A percentile compares a stretch with the other conserved stretches of the same genome.
phyloP scores from a whole-genome alignment of 1,284 basidiomycete genomes.

The Fistulinella cinereoalba region DNA sequence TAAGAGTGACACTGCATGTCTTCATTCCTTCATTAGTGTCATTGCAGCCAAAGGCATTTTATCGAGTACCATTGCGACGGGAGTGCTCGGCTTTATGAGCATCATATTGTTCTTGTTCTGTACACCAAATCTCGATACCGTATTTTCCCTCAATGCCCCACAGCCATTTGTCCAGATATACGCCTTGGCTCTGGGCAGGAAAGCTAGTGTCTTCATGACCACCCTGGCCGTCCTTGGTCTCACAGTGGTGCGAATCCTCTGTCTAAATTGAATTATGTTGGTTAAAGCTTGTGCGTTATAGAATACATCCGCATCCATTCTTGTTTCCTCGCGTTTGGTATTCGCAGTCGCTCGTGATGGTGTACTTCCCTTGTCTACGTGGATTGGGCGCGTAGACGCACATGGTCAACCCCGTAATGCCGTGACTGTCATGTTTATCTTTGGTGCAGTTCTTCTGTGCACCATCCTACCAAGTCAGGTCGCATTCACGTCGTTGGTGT shows the following conservation, averaged over 20 bases:
- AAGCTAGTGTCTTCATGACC: slow-evolving; percentile 80
- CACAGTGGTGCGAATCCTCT: slow-evolving; percentile 54
- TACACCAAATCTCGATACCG: slow-evolving; percentile 69
- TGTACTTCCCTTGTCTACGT: slow-evolving; percentile 74
- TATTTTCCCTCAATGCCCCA: slow-evolving; percentile 74
- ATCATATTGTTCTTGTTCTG: slow-evolving; percentile 84
- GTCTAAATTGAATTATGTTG: not conserved
- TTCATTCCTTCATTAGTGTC: slow-evolving; percentile 44
- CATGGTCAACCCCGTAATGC: slow-evolving; percentile 77
- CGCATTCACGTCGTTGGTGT: slow-evolving; percentile 82
- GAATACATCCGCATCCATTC: not conserved
- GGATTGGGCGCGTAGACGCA: slow-evolving; percentile 72
- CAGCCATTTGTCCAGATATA: slow-evolving; percentile 88
- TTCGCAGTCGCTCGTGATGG: slow-evolving; percentile 88
- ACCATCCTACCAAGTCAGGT: slow-evolving; percentile 83
- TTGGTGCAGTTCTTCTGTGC: slow-evolving; percentile 69
- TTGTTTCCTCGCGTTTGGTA: slow-evolving; percentile 62
- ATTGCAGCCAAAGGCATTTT: slow-evolving; percentile 79
- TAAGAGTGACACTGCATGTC: not conserved
- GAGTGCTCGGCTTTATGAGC: slow-evolving; percentile 69
- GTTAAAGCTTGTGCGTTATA: not conserved
- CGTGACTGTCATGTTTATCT: slow-evolving; percentile 77
- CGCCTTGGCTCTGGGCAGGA: slow-evolving; percentile 73
- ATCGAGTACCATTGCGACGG: slow-evolving; percentile 70
- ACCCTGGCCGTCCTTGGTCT: slow-evolving; percentile 74